Base-by-base conservation (phyloP, 2,329 filamentous ascomycete species). In the Epichloe coenophiala region DNA sequence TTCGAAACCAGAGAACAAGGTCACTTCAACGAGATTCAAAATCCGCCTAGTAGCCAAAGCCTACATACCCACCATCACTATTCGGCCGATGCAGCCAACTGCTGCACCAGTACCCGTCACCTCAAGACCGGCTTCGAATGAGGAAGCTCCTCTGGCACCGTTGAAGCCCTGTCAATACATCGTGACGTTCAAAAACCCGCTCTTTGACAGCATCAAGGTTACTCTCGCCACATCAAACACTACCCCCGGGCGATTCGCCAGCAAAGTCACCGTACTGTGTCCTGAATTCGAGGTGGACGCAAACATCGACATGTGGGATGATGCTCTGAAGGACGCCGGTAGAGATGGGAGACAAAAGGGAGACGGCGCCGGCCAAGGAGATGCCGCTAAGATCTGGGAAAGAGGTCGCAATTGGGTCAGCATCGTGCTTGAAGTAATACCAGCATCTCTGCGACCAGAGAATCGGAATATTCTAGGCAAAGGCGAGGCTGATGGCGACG, bases 331-430 rank as follows among this genome's bases (percentile, higher is more conserved):
- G 63, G 79, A 76, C 54, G 68, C 71, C 33, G 63, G 57, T 27
- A 54, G 51, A 53, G 65, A 68, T 63, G 64, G 63, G 63, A 65
- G 62, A 57, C 62, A 60, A 62, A 69, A 60, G 59, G 63, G 63
- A 59, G 71, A 69, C 53, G 58, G 68, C 59, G 62, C 61, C 55
- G 59, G 71, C 47, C 77, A 80, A 46, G 80, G 86, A 15, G 89
- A 95, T 65, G 87, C 87, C 0, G 93, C 91, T 48, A 97, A 97
- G 68, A 83, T 97, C n/a, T 98, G 88, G 86, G 90, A 96, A 56
- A 80, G 84, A 49, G 91, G 90, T 0, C 76, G 90, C 37, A 98
- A 97, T 65, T 96, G 90, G 87, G 93, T 93, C 15, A 93, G 84
- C 57, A 88, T 98, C 11, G 86, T 96, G 19, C 74, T 98, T 27